phyloP scores from a whole-genome alignment of 1,139 yeast species.

The Pichia cactophila region DNA sequence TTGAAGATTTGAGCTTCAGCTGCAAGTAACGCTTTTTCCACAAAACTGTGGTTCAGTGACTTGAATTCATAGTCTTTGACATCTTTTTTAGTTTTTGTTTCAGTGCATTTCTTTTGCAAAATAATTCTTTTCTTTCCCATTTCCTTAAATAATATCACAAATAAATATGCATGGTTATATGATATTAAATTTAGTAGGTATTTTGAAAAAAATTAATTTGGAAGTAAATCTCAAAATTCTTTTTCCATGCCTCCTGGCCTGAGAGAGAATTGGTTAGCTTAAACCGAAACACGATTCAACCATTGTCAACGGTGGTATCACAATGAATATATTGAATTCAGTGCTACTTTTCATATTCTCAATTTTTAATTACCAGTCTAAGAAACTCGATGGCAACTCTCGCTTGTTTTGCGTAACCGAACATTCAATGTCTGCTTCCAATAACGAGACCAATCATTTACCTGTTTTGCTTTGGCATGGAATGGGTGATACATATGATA shows the following conservation, averaged over 20 bases:
- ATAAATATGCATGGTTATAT: background rate
- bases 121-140: conserved; percentile 8
- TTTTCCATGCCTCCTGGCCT: background rate
- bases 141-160: background rate
- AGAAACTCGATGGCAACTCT: background rate
- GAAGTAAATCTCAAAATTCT: background rate
- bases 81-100: background rate
- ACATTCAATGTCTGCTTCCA: background rate
- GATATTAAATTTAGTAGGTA: too few relatives aligned
- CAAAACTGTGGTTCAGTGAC: conserved; percentile 1
- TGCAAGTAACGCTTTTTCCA: conserved; percentile 11
- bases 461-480: conserved; percentile 85
- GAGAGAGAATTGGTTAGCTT: too few relatives aligned
- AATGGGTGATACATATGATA: conserved; percentile 66
- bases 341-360: background rate
- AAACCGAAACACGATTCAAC: too few relatives aligned
- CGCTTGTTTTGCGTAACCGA: background rate
- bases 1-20: conserved; percentile 16
- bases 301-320: too few relatives aligned
- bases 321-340: background rate
- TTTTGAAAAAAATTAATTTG: too few relatives aligned
- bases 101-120: conserved; percentile 3
- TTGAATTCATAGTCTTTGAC: conserved; percentile 8
- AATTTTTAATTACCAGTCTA: too few relatives aligned
- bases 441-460: conserved; percentile 6